Conservation (phyloP, 2,329 filamentous ascomycete species). For the Rhexocercosporidium sp. region DNA sequence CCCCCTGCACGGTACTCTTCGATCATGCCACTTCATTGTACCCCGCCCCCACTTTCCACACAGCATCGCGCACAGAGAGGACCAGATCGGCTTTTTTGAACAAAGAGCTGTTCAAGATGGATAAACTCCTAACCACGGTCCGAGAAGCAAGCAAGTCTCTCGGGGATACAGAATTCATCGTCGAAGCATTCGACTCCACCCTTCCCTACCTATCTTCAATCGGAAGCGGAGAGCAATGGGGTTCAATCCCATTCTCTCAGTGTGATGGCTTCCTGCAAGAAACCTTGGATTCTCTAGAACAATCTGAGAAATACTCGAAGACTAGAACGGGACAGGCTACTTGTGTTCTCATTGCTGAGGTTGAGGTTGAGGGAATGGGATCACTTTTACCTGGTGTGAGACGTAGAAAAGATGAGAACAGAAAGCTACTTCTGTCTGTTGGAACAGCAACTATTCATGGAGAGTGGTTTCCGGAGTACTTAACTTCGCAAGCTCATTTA, state of each 20-base stretch:
- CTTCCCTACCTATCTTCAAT: conserved; percentile 5
- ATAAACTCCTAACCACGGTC: too few relatives aligned
- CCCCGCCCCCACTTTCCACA: neutral
- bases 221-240: conserved; percentile 7
- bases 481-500: neutral
- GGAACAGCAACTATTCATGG: neutral
- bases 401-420: neutral
- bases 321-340: too few relatives aligned
- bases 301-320: too few relatives aligned
- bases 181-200: neutral
- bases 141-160: too few relatives aligned
- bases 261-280: neutral
- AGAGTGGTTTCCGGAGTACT: neutral
- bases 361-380: too few relatives aligned
- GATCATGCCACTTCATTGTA: too few relatives aligned
- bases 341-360: neutral
- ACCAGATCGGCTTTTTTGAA: too few relatives aligned
- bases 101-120: too few relatives aligned
- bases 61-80: neutral
- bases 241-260: conserved; percentile 2
- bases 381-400: too few relatives aligned
- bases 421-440: neutral
- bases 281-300: neutral
- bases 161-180: neutral
- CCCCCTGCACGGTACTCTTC: too few relatives aligned